Evolutionary conservation across 2,329 filamentous ascomycete species (phyloP).

Genomic region (Cercospora citrullina): DNA sequence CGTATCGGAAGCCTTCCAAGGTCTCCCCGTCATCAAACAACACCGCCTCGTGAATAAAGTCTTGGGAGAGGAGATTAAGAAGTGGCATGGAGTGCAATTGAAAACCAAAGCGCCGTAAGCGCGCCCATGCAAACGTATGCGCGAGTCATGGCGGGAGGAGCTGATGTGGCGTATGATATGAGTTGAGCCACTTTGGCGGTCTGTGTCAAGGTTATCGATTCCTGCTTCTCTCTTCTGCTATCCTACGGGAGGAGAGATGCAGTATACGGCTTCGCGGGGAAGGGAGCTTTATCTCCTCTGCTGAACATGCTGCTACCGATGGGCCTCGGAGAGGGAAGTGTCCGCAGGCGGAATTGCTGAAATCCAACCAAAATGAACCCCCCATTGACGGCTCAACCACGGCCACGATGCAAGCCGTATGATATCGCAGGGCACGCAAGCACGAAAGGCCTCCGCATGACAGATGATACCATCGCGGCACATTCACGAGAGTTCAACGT

Average conservation of each 20-base stretch:
- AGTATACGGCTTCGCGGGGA: neutral
- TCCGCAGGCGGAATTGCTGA: neutral
- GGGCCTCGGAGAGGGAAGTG: no score
- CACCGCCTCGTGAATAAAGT: conserved; percentile 77
- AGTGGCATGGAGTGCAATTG: conserved; percentile 81
- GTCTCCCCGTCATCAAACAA: conserved; percentile 73
- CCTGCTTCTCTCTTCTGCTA: neutral
- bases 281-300: neutral
- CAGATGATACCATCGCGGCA: neutral
- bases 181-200: conserved; percentile 4
- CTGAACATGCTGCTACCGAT: neutral
- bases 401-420: no score
- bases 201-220: conserved; percentile 2
- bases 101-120: conserved; percentile 60
- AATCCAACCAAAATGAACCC: neutral
- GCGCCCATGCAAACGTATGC: neutral
- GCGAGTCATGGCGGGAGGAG: neutral
- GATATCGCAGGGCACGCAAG: neutral
- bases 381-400: neutral
- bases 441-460: neutral
- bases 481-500: neutral
- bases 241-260: neutral
- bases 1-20: conserved; percentile 68
- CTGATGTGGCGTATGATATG: neutral
- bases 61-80: conserved; percentile 72